phyloP scores from a whole-genome alignment of 495 filamentous ascomycete genomes.

The Emericellopsis terricola region DNA sequence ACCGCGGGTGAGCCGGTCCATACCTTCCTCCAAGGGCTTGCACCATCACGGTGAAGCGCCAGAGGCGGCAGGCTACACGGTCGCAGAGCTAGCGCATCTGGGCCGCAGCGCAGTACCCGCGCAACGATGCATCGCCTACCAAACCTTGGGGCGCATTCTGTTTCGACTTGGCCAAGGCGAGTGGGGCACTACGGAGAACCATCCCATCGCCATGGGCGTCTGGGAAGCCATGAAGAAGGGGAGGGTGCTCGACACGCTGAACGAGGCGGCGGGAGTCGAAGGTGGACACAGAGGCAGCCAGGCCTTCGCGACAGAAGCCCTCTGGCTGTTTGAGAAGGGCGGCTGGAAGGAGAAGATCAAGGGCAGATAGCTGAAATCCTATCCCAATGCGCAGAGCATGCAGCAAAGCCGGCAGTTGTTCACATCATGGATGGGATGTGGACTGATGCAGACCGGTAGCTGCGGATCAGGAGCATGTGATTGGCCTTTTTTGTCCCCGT shows the following conservation, averaged over 20 bases:
- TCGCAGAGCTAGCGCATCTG: slow-evolving; percentile 70
- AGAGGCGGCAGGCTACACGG: slow-evolving; percentile 84
- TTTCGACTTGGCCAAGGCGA: slow-evolving; percentile 67
- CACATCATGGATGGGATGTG: too few relatives aligned
- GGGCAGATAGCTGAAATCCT: not conserved
- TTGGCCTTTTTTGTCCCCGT: too few relatives aligned
- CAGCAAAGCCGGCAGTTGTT: too few relatives aligned
- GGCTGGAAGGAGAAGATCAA: slow-evolving; percentile 36
- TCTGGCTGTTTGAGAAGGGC: slow-evolving; percentile 82
- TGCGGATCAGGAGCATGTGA: too few relatives aligned
- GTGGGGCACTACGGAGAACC: slow-evolving; percentile 45
- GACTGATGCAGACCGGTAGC: too few relatives aligned
- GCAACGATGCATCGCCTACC: slow-evolving; percentile 83
- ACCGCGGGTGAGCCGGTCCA: slow-evolving; percentile 47
- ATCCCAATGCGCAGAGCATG: not conserved
- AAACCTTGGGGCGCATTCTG: slow-evolving; percentile 70
- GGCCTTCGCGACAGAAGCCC: slow-evolving; percentile 72
- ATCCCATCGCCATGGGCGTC: slow-evolving; percentile 37
- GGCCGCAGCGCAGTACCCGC: slow-evolving; percentile 65
- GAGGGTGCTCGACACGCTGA: slow-evolving; percentile 51
- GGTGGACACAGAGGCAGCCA: slow-evolving; percentile 42
- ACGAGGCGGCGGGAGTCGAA: slow-evolving; percentile 39
- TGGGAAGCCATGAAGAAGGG: slow-evolving; percentile 67
- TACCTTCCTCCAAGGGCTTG: slow-evolving; percentile 59
- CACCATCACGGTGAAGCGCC: slow-evolving; percentile 92